Percentiles rank a stretch among this genome's conserved stretches.
phyloP scores from a whole-genome alignment of 2,329 filamentous ascomycete species.

The Ustilaginoidea virens region DNA sequence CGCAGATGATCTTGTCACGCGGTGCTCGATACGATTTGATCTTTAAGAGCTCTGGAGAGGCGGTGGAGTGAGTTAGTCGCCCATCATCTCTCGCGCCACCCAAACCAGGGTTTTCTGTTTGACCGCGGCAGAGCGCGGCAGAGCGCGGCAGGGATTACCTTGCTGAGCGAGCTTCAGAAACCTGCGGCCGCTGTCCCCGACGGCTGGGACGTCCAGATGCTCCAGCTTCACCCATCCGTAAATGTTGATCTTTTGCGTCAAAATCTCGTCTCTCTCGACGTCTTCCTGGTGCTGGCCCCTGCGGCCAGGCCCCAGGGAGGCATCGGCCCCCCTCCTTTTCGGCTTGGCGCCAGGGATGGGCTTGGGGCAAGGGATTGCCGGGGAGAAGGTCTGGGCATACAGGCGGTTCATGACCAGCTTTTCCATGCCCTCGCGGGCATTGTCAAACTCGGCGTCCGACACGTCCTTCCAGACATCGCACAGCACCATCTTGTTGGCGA shows the following conservation, averaged over 20 bases:
- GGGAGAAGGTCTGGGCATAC: constrained; percentile 92
- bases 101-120: no score
- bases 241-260: constrained; percentile 91
- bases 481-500: constrained; percentile 93
- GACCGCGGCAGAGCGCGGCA: no score
- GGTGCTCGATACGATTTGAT: constrained; percentile 96
- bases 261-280: constrained; percentile 88
- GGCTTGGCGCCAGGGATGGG: constrained; percentile 54
- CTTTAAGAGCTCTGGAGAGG: constrained; percentile 65
- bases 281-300: constrained; percentile 95
- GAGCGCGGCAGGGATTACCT: no score
- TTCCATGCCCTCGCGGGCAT: constrained; percentile 97
- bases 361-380: constrained; percentile 72
- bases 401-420: constrained; percentile 98
- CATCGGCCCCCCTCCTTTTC: constrained; percentile 52
- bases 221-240: constrained; percentile 91
- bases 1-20: constrained; percentile 94
- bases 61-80: constrained; percentile 9
- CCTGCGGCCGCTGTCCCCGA: constrained; percentile 72
- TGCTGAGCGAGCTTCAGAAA: constrained; percentile 85
- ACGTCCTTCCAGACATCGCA: constrained; percentile 96
- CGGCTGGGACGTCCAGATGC: constrained; percentile 78
- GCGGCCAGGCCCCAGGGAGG: constrained; percentile 62
- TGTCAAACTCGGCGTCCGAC: constrained; percentile 94
- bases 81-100: no score